A percentile compares a stretch with the other conserved stretches of the same genome.
phyloP scores from a whole-genome alignment of 352 stramenopile species.

The Blastocystis sp. region DNA sequence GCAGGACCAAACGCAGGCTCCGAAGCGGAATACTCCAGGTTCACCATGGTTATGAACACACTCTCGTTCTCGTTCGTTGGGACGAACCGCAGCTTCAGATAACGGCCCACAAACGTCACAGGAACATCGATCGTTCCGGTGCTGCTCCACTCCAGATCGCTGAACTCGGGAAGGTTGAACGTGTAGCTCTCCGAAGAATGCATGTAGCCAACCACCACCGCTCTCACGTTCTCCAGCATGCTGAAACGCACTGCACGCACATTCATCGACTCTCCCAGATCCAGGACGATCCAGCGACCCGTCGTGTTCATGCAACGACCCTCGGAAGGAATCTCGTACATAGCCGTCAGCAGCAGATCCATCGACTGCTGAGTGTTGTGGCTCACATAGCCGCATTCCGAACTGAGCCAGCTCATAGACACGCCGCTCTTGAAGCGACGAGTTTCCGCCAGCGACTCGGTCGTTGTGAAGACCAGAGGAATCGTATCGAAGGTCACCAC shows the following conservation, averaged over 20 bases:
- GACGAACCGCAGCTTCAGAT: constrained; percentile 59
- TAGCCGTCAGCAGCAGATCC: background rate
- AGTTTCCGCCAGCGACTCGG: background rate
- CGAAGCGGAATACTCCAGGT: background rate
- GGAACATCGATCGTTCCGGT: background rate
- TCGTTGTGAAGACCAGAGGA: constrained; percentile 39
- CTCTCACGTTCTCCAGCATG: constrained; percentile 46
- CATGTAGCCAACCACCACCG: constrained; percentile 8
- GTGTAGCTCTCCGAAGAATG: background rate
- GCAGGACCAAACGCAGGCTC: background rate
- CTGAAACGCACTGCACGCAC: background rate
- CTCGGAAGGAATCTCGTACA: background rate
- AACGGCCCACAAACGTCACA: constrained; percentile 25
- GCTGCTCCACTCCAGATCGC: background rate
- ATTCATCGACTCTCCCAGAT: constrained; percentile 32
- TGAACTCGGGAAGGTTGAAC: background rate
- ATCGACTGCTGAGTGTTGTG: background rate
- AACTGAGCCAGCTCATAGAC: background rate
- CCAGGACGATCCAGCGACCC: constrained; percentile 15
- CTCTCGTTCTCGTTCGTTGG: background rate
- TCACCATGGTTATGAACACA: background rate
- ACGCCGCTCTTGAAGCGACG: background rate
- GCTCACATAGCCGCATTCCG: constrained; percentile 5
- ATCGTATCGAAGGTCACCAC: constrained; percentile 49
- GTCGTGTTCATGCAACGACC: background rate